Evolutionary conservation across 1,139 yeast genomes (phyloP).

Genomic region (Kodamaea anthophila): DNA sequence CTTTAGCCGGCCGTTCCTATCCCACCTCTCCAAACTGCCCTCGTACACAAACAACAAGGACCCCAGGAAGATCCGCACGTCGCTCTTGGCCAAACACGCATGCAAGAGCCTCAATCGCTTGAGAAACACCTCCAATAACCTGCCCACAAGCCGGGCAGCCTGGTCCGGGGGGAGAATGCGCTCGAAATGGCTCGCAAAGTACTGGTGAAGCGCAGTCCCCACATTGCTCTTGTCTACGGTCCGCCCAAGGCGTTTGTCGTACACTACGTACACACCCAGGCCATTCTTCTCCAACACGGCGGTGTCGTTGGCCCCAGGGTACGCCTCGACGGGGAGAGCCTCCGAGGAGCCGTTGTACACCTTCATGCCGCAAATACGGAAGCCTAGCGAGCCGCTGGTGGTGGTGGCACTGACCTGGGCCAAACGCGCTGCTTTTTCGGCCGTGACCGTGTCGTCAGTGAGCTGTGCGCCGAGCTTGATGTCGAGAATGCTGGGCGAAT

Average conservation of each 20-base stretch:
- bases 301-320: conserved; percentile 11
- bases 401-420: conserved; percentile 59
- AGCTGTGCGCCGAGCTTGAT: conserved; percentile 72
- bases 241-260: conserved; percentile 63
- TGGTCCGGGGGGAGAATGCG: conserved; percentile 3
- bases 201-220: conserved; percentile 44
- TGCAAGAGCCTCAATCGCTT: conserved; percentile 58
- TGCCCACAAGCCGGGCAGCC: conserved; percentile 13
- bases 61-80: conserved; percentile 65
- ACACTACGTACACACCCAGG: conserved; percentile 8
- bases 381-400: conserved; percentile 71
- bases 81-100: conserved; percentile 56
- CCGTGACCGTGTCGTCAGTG: conserved; percentile 54
- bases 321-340: conserved; percentile 6
- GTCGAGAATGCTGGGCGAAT: conserved; percentile 69
- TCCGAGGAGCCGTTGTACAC: conserved; percentile 24
- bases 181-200: conserved; percentile 30
- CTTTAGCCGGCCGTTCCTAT: conserved; percentile 8
- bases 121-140: conserved; percentile 38
- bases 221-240: conserved; percentile 40
- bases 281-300: no score
- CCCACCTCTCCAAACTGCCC: conserved; percentile 51
- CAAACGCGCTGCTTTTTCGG: conserved; percentile 60
- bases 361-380: conserved; percentile 88
- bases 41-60: conserved; percentile 75